Evolutionary conservation across 768 basidiomycete species (phyloP), one percentile per base, ranked within the genome.

Genomic region (Pisolithus microcarpus): DNA sequence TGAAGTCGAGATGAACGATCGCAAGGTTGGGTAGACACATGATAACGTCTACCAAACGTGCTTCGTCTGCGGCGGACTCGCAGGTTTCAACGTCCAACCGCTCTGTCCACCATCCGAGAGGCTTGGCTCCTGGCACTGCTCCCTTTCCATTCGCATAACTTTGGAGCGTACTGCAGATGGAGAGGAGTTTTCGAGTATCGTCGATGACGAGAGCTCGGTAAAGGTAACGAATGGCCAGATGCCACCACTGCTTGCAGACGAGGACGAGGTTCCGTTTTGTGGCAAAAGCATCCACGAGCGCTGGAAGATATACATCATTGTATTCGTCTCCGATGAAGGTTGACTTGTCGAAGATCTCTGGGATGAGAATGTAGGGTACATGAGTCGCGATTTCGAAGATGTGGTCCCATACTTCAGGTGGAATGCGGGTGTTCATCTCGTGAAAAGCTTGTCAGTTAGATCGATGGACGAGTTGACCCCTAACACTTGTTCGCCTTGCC

Each of bases 211-310:
- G 49, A 11, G 63, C 58, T 34, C 42, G 42, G 39, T 67, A 64
- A 36, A 67, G 64, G 38, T 38, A 52, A 3, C 55, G 58, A 13
- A 47, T 39, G 23, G 65, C 58, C 28, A 67, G 48, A 38, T 59
- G 52, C 56, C 57, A 63, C 65, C 65, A 66, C 45, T 54, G 56
- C 43, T 48, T 65, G 52, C 62, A 67, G 42, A 66, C 65, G 10
- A 58, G 58, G 1, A 67, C 65, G 16, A 66, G 54, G 26, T 52
- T 48, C 9, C 56, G 55, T 38, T 63, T 61, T 19, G 61, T 67
- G 43, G 64, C 5, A 21, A 67, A 54, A 6, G 60, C 50, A 3
- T 42, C 34, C 34, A 58, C 44, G 3, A 63, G 43, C 19, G 47
- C 53, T 4, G 28, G 13, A 21, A 31, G 36, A 30, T 38, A 53